Evolutionary conservation across 371 early-diverging fungal genomes (phyloP), one percentile per base, ranked within the genome.

Genomic region (Mucor sp.): DNA sequence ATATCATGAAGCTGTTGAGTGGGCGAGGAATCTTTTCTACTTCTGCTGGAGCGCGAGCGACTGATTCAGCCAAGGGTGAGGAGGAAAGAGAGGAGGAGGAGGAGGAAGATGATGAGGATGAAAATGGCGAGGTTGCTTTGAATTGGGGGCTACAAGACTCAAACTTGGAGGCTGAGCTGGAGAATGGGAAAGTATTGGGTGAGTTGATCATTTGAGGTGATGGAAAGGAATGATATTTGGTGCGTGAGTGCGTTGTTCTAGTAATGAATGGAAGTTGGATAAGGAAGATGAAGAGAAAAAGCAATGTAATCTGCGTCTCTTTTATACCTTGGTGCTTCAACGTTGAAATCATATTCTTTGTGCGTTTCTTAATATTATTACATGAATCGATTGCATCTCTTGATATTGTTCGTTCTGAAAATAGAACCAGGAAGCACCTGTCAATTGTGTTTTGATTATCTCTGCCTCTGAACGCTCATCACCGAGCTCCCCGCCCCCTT

Each of bases 1-100:
- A 92, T 0, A 85, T 77, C 71, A 92, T 85, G 63, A 91, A 92
- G 61, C 83, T 82, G 74, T 89, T 89, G 59, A 81, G 74, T 7
- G 89, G 89, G 4, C 89, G 71, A 62, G 63, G 63, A 5, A 70
- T 33, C 41, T 62, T 62, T 28, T 56, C 50, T 1, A 9, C 21
- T 50, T 50, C 30, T 50, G 8, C 7, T 44, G 19, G 19, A 19
- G 44, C 44, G 4, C 19, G 5, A 7, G 50, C 0, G 37, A 14
- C 14, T 14, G 37, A 37, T 37, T 37, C 37, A 37, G 37, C 1
- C 4, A 37, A 37, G 4, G 37, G 37, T 11, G 37, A 37, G 37
- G 37, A 44, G 44, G 50, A 21, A 12, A 25, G 12, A 11, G 50
- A 25, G 8, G 50, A 48, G n/a, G 17, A 44, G 44, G 50, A 21